phyloP scores from a whole-genome alignment of 768 basidiomycete genomes.

The Lactarius vividus region DNA sequence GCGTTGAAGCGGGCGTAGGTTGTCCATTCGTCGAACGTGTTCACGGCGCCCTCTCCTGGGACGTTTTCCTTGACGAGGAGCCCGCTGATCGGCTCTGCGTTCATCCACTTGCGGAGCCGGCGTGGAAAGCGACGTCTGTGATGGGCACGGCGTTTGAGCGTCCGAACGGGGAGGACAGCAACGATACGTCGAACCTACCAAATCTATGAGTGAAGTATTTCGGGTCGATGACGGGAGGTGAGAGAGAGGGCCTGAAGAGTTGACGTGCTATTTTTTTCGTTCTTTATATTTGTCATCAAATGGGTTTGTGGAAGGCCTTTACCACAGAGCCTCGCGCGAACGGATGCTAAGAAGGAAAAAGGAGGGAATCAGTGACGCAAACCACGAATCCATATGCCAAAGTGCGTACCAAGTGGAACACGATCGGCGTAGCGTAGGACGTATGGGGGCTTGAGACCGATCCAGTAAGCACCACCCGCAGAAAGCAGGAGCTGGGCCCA shows the following conservation, averaged over 20 bases:
- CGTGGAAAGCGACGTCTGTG: conserved; percentile 36
- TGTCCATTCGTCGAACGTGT: conserved; percentile 25
- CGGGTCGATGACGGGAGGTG: conserved; percentile 42
- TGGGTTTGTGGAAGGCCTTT: neutral
- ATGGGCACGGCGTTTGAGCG: neutral
- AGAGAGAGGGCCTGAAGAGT: conserved; percentile 36
- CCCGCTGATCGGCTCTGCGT: conserved; percentile 21
- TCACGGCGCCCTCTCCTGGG: conserved; percentile 13
- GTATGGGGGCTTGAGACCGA: conserved; percentile 14
- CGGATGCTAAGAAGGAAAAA: conserved; percentile 15
- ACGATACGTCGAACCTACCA: conserved; percentile 13
- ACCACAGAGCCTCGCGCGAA: conserved; percentile 25
- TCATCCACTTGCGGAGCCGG: conserved; percentile 31
- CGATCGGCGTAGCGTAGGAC: conserved; percentile 26
- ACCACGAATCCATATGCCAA: neutral
- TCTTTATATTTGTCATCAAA: neutral
- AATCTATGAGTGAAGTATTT: conserved; percentile 36
- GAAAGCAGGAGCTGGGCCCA: conserved; percentile 27
- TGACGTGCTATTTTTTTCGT: conserved; percentile 31
- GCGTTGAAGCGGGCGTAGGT: conserved; percentile 23
- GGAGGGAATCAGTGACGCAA: neutral
- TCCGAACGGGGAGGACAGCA: too few relatives aligned
- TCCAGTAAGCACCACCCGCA: conserved; percentile 21
- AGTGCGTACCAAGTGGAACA: conserved; percentile 26
- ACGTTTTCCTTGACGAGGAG: conserved; percentile 19